Evolutionary conservation across 108 stramenopile species (phyloP).

Genomic region (Nitzschia sp.): DNA sequence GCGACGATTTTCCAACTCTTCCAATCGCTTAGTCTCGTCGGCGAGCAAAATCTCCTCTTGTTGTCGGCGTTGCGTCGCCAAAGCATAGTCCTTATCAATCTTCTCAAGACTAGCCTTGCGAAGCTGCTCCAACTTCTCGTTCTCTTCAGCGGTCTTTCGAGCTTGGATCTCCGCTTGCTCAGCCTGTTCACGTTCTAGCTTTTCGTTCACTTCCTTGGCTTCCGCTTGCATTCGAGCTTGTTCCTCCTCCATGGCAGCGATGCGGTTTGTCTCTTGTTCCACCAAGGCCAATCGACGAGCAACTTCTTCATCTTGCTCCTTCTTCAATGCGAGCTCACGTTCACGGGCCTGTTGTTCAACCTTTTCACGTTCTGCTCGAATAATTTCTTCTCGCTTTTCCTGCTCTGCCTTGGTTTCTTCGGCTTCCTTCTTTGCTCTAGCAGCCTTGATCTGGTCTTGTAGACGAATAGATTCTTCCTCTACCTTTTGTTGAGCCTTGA

Average conservation of each 20-base stretch:
- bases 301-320: slow-evolving; percentile 25
- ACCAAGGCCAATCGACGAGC: slow-evolving; percentile 4
- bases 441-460: slow-evolving; percentile 3
- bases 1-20: slow-evolving; percentile 18
- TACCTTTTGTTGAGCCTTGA: slow-evolving; percentile 20
- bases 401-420: slow-evolving; percentile 8
- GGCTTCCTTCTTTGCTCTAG: not conserved
- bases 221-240: slow-evolving; percentile 13
- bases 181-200: slow-evolving; percentile 13
- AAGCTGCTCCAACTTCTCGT: slow-evolving; percentile 1
- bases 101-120: not conserved
- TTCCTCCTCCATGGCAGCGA: slow-evolving; percentile 24
- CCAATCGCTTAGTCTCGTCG: slow-evolving; percentile 25
- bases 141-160: not conserved
- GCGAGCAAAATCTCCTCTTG: slow-evolving; percentile 9
- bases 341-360: slow-evolving; percentile 3
- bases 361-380: slow-evolving; percentile 10
- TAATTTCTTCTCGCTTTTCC: slow-evolving; percentile 7
- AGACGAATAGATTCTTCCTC: slow-evolving; percentile 7
- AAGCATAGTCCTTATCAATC: slow-evolving; percentile 18
- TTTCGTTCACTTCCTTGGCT: slow-evolving; percentile 10
- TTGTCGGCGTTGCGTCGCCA: not conserved
- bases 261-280: slow-evolving; percentile 6
- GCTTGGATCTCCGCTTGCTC: not conserved
- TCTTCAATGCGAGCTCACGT: slow-evolving; percentile 4